Percentiles rank a stretch among this genome's conserved stretches.
Evolutionary conservation across 2,329 filamentous ascomycete species (phyloP).

Genomic region (Cladosporium sp.): DNA sequence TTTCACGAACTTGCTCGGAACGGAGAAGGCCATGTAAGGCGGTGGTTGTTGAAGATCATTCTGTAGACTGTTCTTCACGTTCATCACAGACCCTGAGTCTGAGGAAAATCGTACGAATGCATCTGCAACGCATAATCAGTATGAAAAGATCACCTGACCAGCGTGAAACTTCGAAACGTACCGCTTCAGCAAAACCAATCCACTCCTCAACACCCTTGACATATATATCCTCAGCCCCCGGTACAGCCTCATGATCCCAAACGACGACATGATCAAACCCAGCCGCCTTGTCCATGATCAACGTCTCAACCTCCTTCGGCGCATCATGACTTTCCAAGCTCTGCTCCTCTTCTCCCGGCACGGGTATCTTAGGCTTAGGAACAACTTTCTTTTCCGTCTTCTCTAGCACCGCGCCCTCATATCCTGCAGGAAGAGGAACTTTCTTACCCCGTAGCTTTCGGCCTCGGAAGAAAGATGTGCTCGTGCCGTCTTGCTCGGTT

Average conservation of each 20-base stretch:
- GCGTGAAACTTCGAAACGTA: conserved; percentile 51
- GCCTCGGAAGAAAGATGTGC: conserved; percentile 69
- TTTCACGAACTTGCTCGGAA: too few relatives aligned
- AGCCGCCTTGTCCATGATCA: conserved; percentile 58
- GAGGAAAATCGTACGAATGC: conserved; percentile 12
- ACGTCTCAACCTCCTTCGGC: conserved; percentile 43
- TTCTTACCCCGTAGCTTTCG: conserved; percentile 68
- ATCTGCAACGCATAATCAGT: conserved; percentile 9
- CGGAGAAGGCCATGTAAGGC: too few relatives aligned
- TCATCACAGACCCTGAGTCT: background rate
- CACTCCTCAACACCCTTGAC: conserved; percentile 75
- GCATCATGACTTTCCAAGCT: background rate
- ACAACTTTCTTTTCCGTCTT: conserved; percentile 21
- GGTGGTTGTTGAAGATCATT: background rate
- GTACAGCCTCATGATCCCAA: conserved; percentile 75
- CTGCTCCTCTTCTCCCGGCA: background rate
- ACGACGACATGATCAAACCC: conserved; percentile 71
- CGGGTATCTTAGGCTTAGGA: conserved; percentile 2
- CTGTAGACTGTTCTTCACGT: background rate
- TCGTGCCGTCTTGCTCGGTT: conserved; percentile 10
- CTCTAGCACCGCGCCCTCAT: conserved; percentile 44
- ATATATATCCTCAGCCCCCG: conserved; percentile 65
- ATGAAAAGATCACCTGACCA: background rate
- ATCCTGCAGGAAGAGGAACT: conserved; percentile 66
- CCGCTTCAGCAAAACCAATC: conserved; percentile 67